phyloP scores from a whole-genome alignment of 306 rosid species.

The Gillenia trifoliata region DNA sequence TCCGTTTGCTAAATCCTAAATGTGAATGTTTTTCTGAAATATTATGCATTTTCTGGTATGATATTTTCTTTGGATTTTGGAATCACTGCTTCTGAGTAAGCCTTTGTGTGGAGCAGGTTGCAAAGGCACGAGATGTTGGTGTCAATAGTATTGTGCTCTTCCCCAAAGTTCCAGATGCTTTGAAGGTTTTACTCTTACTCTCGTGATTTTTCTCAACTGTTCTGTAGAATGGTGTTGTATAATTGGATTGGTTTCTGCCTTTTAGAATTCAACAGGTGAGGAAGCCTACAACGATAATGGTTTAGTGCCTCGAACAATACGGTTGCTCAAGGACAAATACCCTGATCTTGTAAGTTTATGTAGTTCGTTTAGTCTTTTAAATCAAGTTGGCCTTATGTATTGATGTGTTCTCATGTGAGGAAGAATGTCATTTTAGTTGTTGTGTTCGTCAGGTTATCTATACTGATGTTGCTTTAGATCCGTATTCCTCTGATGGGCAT shows the following conservation, averaged over 20 bases:
- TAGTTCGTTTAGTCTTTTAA: background rate
- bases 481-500: conserved; percentile 95
- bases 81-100: background rate
- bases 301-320: conserved; percentile 82
- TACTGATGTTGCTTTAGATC: conserved; percentile 97
- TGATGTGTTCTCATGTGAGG: conserved; percentile 2
- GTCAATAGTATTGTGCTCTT: conserved; percentile 83
- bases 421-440: conserved; percentile 11
- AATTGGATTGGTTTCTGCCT: conserved; percentile 22
- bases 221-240: conserved; percentile 4
- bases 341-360: conserved; percentile 81
- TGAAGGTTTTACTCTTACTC: conserved; percentile 49
- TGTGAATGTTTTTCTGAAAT: too few relatives aligned
- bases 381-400: conserved; percentile 12
- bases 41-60: too few relatives aligned
- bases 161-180: conserved; percentile 94
- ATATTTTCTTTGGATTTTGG: background rate
- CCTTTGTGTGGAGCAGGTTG: conserved; percentile 51
- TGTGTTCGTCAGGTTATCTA: conserved; percentile 59
- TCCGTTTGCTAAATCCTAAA: too few relatives aligned
- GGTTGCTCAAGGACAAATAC: conserved; percentile 84
- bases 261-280: conserved; percentile 74
- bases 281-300: conserved; percentile 91
- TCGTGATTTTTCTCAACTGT: background rate
- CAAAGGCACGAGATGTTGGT: conserved; percentile 86